Conservation (phyloP, 257 asterid species). For the Scutellaria galericulata region DNA sequence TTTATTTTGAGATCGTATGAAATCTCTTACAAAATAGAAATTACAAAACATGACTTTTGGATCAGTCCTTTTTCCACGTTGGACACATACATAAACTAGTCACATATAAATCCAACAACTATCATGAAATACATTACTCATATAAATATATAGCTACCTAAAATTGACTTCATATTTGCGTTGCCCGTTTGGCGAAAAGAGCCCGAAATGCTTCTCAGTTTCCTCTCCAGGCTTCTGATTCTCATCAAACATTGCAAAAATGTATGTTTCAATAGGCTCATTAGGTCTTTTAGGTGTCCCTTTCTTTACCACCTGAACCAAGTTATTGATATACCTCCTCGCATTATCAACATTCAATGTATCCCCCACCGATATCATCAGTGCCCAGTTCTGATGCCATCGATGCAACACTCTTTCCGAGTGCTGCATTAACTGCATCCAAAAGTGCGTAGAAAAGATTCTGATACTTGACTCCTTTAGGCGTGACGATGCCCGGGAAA, state of each 20-base stretch:
- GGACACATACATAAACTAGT: no score
- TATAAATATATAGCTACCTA: neutral
- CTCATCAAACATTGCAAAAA: constrained; percentile 43
- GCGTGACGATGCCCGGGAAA: neutral
- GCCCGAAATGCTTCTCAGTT: constrained; percentile 29
- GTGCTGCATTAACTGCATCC: constrained; percentile 26
- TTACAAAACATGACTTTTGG: no score
- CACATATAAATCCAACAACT: no score
- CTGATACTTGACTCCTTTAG: constrained; percentile 15
- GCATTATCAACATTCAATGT: constrained; percentile 16
- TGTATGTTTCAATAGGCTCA: constrained; percentile 31
- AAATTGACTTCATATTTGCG: constrained; percentile 28
- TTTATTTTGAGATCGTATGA: no score
- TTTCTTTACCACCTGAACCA: constrained; percentile 34
- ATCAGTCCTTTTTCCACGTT: no score
- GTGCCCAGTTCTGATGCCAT: neutral
- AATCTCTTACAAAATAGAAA: no score
- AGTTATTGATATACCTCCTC: constrained; percentile 26
- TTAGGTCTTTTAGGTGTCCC: constrained; percentile 36
- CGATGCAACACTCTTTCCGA: constrained; percentile 29
- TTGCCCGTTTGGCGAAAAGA: constrained; percentile 4
- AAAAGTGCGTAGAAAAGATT: constrained; percentile 33
- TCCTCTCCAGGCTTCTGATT: constrained; percentile 23
- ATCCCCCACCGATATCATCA: neutral
- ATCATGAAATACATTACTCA: no score